Evolutionary conservation across 306 rosid species (phyloP), one percentile per base, ranked within the genome.

Genomic region (Prunus salicina): DNA sequence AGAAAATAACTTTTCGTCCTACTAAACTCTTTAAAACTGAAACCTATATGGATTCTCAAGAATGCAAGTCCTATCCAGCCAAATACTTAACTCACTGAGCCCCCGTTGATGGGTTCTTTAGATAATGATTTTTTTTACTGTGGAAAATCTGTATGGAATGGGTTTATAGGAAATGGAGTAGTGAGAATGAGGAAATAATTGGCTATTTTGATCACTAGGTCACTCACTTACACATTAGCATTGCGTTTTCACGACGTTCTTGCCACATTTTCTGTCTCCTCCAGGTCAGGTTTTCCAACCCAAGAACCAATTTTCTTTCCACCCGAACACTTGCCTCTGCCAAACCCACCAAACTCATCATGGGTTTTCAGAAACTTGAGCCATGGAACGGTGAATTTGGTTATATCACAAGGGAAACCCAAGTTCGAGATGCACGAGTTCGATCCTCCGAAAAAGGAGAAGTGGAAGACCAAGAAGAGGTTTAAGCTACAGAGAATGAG

Each of bases 381-480:
- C 81, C 84, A 90, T 74, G 97, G 96, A 12, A 82, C 86, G 3
- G 89, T 95, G 82, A 89, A 75, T 69, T 89, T 95, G n/a, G 96
- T 92, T 71, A 88, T 92, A 67, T 77, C 83, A n/a, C 84, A 84
- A 76, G 97, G 97, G 78, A 85, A 89, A 79, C 87, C 91, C 43
- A 90, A 89, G 87, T 95, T 95, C 62, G 96, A 90, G 88, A 87
- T 88, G 25, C 74, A 81, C 43, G 86, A 86, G 78, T 83, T 77
- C 69, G 91, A 90, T 72, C 84, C 96, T 80, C 97, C 98, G 0
- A 90, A 78, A 86, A 95, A 89, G 75, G 81, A 90, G 34, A 95
- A 90, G 77, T 95, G 96, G 93, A 62, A 64, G 80, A 90, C 88
- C 19, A 92, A 95, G 87, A 95, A 90, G 87, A 89, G 76, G 87